phyloP scores from a whole-genome alignment of 306 rosid species.

The Sphenostylis stenocarpa region DNA sequence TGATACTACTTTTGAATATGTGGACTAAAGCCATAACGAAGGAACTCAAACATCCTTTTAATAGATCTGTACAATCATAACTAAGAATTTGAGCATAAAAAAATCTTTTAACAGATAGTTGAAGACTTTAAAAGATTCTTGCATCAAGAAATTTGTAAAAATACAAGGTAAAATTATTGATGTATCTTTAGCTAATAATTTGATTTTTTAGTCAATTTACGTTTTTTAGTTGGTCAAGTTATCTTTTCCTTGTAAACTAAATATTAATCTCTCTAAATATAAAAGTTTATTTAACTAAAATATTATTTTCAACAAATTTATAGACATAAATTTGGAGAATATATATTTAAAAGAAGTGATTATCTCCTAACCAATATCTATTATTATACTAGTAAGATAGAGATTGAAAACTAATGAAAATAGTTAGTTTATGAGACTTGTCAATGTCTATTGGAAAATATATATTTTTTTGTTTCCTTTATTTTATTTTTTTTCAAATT shows the following conservation, averaged over 20 bases:
- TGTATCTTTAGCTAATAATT: conserved; percentile 23
- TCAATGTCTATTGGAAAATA: not conserved
- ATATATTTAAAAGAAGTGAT: not conserved
- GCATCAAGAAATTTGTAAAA: too few relatives aligned
- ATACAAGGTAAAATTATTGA: too few relatives aligned
- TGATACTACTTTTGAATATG: not conserved
- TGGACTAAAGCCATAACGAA: not conserved
- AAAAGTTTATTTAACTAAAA: not conserved
- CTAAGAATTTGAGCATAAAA: not conserved
- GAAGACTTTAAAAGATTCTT: too few relatives aligned
- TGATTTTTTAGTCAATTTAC: too few relatives aligned
- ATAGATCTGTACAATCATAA: not conserved
- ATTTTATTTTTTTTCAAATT: not conserved
- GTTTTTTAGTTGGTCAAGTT: not conserved
- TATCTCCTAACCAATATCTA: not conserved
- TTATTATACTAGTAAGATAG: not conserved
- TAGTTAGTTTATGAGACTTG: not conserved
- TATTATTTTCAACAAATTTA: not conserved
- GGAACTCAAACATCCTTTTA: not conserved
- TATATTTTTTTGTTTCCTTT: not conserved
- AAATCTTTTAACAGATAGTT: too few relatives aligned
- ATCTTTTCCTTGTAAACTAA: not conserved
- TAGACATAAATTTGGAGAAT: not conserved
- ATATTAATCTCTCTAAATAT: not conserved
- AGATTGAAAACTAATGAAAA: not conserved